Percentiles rank a stretch among this genome's conserved stretches.
These are phyloP conservation scores for Penicillium nordicum DNA, from an alignment of 2,329 filamentous ascomycete genomes.

Conservation along the genomic window DNA sequence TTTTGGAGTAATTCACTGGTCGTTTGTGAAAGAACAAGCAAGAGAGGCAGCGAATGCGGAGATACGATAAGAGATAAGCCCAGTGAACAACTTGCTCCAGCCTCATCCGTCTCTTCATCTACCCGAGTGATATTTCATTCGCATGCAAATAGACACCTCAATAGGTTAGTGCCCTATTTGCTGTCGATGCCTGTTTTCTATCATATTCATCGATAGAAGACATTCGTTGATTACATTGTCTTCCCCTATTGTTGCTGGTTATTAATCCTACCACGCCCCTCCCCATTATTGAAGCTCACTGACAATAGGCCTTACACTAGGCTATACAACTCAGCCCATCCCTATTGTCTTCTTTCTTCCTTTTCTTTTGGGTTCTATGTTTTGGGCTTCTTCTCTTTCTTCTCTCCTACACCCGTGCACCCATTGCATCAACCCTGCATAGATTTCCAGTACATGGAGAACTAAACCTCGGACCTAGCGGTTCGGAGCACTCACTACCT, in stretches of 20 bases:
- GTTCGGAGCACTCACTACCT: conserved; percentile 20
- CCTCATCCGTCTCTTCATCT: conserved; percentile 20
- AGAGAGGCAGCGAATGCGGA: conserved; percentile 26
- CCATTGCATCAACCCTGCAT: conserved; percentile 20
- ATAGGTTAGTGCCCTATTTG: conserved; percentile 14
- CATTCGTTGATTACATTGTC: conserved; percentile 1
- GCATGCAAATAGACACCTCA: conserved; percentile 11
- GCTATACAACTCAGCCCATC: conserved; percentile 1
- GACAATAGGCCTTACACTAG: conserved; percentile 6
- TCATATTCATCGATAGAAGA: neutral
- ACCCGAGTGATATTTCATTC: conserved; percentile 7
- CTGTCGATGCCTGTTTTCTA: neutral
- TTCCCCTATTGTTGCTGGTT: conserved; percentile 10
- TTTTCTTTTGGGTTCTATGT: conserved; percentile 10
- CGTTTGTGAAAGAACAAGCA: conserved; percentile 1
- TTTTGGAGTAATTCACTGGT: conserved; percentile 14
- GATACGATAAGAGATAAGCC: conserved; percentile 35
- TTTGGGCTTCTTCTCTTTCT: conserved; percentile 8
- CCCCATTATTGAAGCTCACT: conserved; percentile 7
- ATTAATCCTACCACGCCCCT: conserved; percentile 2
- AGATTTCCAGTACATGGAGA: conserved; percentile 26
- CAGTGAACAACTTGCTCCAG: conserved; percentile 24
- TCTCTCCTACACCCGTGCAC: conserved; percentile 13
- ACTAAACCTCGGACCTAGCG: conserved; percentile 20
- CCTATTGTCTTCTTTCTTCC: neutral